These are phyloP conservation scores for Zymoseptoria passerinii DNA, from an alignment of 2,329 filamentous ascomycete species.

Conservation along the genomic window DNA sequence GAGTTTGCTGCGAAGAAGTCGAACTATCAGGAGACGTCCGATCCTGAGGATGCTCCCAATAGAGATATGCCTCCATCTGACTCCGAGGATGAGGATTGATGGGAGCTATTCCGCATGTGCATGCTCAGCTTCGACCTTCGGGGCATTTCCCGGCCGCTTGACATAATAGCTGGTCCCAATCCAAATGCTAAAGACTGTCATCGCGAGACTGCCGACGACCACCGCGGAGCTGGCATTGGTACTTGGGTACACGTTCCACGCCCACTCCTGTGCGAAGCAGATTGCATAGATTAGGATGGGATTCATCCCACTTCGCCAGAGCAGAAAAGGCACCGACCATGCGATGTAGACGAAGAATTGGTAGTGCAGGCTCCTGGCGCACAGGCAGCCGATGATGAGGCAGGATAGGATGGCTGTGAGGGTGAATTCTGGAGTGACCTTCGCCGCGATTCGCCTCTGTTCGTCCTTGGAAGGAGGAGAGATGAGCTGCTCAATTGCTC, in stretches of 20 bases:
- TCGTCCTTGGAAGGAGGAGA: slow-evolving; percentile 39
- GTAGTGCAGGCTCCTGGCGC: slow-evolving; percentile 83
- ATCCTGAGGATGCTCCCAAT: slow-evolving; percentile 50
- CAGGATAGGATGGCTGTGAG: slow-evolving; percentile 69
- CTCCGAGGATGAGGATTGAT: slow-evolving; percentile 20
- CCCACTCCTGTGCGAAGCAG: slow-evolving; percentile 79
- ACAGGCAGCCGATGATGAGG: slow-evolving; percentile 71
- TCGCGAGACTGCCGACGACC: slow-evolving; percentile 63
- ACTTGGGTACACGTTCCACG: slow-evolving; percentile 92
- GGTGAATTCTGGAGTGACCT: slow-evolving; percentile 63
- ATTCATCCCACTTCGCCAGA: slow-evolving; percentile 69
- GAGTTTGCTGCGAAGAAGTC: slow-evolving; percentile 45
- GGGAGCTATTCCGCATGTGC: slow-evolving; percentile 6
- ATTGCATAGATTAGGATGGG: slow-evolving; percentile 58
- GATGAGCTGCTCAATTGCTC: slow-evolving; percentile 45
- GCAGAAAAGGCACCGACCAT: slow-evolving; percentile 78
- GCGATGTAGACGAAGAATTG: slow-evolving; percentile 90
- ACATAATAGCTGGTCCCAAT: slow-evolving; percentile 15
- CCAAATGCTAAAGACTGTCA: slow-evolving; percentile 58
- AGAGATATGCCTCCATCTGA: slow-evolving; percentile 27
- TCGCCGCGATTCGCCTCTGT: slow-evolving; percentile 48
- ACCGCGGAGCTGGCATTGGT: slow-evolving; percentile 53
- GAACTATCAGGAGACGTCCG: slow-evolving; percentile 55
- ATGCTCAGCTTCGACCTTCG: slow-evolving; percentile 1
- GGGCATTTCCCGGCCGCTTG: neutral